These are phyloP conservation scores for Eucommia ulmoides DNA, from an alignment of 257 asterid genomes.

Conservation along the genomic window DNA sequence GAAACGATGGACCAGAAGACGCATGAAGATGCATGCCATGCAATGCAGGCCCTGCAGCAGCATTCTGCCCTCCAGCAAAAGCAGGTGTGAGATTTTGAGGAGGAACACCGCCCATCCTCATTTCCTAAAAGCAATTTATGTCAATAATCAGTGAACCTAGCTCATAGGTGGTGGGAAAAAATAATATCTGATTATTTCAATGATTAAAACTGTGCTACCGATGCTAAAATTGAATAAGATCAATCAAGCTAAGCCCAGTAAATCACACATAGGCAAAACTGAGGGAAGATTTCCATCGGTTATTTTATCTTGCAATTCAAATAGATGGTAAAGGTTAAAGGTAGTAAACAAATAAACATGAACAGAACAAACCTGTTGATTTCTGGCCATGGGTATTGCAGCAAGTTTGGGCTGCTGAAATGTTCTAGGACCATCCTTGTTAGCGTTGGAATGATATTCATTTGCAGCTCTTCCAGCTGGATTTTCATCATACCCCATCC, in stretches of 20 bases:
- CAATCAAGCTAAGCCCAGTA: no score
- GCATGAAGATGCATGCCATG: constrained; percentile 49
- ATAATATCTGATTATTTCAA: no score
- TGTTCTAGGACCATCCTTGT: constrained; percentile 38
- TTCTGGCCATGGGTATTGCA: constrained; percentile 57
- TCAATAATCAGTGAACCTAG: constrained; percentile 6
- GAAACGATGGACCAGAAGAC: constrained; percentile 46
- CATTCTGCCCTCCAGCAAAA: constrained; percentile 44
- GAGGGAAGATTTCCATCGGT: no score
- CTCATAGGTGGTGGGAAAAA: constrained; percentile 2
- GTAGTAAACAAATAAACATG: no score
- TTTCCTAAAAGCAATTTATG: constrained; percentile 42
- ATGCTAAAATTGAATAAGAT: no score
- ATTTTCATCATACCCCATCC: constrained; percentile 49
- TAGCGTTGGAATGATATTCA: constrained; percentile 34
- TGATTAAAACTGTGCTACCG: no score
- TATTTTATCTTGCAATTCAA: no score
- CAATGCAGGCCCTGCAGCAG: constrained; percentile 42
- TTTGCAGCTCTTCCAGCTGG: constrained; percentile 50
- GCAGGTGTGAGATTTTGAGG: constrained; percentile 37
- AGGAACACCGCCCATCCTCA: constrained; percentile 50
- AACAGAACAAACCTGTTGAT: constrained; percentile 64
- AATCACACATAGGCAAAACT: no score
- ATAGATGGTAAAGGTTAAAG: no score
- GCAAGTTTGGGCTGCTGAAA: constrained; percentile 77